Conservation (phyloP, 257 asterid species). For the Plectranthus barbatus region DNA sequence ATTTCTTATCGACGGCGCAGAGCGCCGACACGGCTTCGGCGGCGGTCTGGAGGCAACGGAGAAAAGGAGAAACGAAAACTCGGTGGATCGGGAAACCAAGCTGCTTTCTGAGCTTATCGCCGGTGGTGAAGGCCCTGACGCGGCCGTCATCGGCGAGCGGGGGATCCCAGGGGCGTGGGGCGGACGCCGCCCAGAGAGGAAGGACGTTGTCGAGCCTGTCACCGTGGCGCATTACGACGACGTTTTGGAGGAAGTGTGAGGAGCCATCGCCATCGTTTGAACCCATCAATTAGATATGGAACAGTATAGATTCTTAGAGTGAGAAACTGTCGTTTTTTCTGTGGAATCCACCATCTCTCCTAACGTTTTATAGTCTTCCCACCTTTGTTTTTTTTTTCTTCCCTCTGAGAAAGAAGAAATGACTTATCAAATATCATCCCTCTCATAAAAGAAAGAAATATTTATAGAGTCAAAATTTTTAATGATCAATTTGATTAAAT, state of each 20-base stretch:
- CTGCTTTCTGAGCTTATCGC: conserved; percentile 39
- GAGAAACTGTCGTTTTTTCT: neutral
- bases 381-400: too few species aligned
- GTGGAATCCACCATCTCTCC: too few species aligned
- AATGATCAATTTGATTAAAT: too few species aligned
- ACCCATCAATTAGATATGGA: conserved; percentile 22
- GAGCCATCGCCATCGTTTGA: conserved; percentile 13
- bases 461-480: too few species aligned
- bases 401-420: too few species aligned
- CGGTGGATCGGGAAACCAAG: conserved; percentile 64
- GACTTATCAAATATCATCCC: too few species aligned
- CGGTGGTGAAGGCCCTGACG: conserved; percentile 65
- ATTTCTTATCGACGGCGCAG: conserved; percentile 39
- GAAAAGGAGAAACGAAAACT: conserved; percentile 73
- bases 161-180: too few species aligned
- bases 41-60: conserved; percentile 88
- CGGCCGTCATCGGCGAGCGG: conserved; percentile 68
- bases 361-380: too few species aligned
- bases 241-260: conserved; percentile 37
- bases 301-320: neutral
- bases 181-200: conserved; percentile 60
- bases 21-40: conserved; percentile 56
- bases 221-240: conserved; percentile 93
- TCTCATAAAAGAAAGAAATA: too few species aligned
- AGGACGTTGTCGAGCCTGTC: conserved; percentile 71